A percentile compares a stretch with the other conserved stretches of the same genome.
phyloP scores from a whole-genome alignment of 148 eudicot species.

The Polygonum aviculare region DNA sequence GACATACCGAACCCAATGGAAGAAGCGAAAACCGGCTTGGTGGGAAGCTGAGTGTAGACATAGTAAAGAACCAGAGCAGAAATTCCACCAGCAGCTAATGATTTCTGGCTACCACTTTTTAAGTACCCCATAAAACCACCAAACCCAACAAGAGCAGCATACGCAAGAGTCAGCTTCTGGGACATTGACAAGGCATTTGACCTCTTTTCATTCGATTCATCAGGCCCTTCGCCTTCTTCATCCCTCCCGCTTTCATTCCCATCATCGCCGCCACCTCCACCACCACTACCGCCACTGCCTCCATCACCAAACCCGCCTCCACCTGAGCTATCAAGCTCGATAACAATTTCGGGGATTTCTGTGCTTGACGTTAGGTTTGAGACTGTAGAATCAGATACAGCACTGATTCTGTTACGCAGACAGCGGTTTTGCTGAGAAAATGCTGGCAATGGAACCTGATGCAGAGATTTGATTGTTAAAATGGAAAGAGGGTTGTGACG shows the following conservation, averaged over 20 bases:
- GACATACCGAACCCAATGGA: constrained; percentile 69
- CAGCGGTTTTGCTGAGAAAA: constrained; percentile 5
- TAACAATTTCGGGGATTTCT: constrained; percentile 19
- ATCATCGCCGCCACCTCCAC: constrained; percentile 18
- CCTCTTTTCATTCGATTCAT: constrained; percentile 22
- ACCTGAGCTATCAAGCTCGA: constrained; percentile 33
- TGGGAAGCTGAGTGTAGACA: constrained; percentile 71
- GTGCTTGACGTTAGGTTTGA: constrained; percentile 22
- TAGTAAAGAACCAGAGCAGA: constrained; percentile 48
- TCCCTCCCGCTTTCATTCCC: constrained; percentile 13
- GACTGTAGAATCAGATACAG: constrained; percentile 19
- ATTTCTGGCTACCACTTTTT: constrained; percentile 66
- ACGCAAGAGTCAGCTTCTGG: constrained; percentile 77
- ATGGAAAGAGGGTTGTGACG: constrained; percentile 12
- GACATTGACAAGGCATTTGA: constrained; percentile 59
- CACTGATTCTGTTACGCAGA: constrained; percentile 11
- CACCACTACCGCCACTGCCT: constrained; percentile 30
- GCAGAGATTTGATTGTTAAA: constrained; percentile 12
- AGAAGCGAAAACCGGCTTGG: constrained; percentile 56
- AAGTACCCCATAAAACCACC: constrained; percentile 78
- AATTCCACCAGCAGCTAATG: constrained; percentile 61
- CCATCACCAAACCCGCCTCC: constrained; percentile 38
- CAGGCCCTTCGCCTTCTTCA: constrained; percentile 11
- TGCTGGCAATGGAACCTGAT: constrained; percentile 5
- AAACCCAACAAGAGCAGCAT: constrained; percentile 63